Conservation (phyloP, 1,139 yeast genomes). For the Yamadazyma taylorii region DNA sequence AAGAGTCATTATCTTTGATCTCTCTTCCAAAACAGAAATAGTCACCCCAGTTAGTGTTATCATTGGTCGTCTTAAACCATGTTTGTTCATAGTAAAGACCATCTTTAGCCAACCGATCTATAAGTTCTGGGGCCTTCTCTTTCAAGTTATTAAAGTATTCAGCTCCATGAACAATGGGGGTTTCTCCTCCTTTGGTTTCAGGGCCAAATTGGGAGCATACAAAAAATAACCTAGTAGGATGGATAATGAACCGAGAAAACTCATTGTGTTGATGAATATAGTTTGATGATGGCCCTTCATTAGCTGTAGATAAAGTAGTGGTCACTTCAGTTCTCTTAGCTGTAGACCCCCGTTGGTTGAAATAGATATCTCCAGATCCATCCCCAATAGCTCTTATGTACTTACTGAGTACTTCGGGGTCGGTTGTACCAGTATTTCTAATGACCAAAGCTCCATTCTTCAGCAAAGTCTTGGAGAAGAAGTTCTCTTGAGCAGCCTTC, state of each 20-base stretch:
- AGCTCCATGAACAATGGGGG: slow-evolving; percentile 30
- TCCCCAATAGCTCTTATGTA: slow-evolving; percentile 20
- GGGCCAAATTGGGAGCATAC: slow-evolving; percentile 14
- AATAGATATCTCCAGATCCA: slow-evolving; percentile 18
- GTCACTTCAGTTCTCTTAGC: slow-evolving; percentile 23
- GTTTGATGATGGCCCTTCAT: slow-evolving; percentile 23
- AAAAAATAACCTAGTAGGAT: slow-evolving; percentile 25
- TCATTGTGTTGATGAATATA: slow-evolving; percentile 28
- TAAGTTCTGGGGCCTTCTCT: slow-evolving; percentile 20
- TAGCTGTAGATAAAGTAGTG: slow-evolving; percentile 25
- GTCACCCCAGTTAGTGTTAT: slow-evolving; percentile 21
- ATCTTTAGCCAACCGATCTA: slow-evolving; percentile 17
- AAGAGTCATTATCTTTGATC: slow-evolving; percentile 17
- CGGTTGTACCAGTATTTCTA: slow-evolving; percentile 18
- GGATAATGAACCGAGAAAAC: slow-evolving; percentile 25
- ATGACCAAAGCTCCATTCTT: slow-evolving; percentile 25
- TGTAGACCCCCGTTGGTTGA: slow-evolving; percentile 26
- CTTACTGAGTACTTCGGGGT: slow-evolving; percentile 19
- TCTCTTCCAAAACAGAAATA: slow-evolving; percentile 26
- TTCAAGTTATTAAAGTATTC: slow-evolving; percentile 23
- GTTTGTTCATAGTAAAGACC: slow-evolving; percentile 22
- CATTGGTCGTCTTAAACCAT: slow-evolving; percentile 14
- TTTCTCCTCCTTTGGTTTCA: slow-evolving; percentile 24
- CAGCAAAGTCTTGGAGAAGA: slow-evolving; percentile 19
- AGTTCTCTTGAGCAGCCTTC: slow-evolving; percentile 15